A percentile compares a stretch with the other conserved stretches of the same genome.
These are phyloP conservation scores for Comarum palustre DNA, from an alignment of 306 rosid genomes.

Conservation along the genomic window DNA sequence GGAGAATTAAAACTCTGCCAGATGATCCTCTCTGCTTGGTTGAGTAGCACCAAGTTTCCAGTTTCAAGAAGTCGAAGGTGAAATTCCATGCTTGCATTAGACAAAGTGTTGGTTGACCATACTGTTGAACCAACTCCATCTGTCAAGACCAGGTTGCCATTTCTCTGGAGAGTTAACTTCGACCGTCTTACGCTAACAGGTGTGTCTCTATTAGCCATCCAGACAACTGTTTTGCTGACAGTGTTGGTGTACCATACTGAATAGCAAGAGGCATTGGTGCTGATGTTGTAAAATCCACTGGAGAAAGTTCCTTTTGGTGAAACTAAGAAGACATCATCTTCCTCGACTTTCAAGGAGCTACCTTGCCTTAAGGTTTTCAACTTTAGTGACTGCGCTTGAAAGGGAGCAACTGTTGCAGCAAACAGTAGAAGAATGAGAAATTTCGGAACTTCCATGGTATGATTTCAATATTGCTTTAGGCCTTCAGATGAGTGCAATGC, in stretches of 20 bases:
- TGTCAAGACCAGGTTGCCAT: conserved; percentile 24
- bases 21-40: not conserved
- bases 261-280: conserved; percentile 23
- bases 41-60: conserved; percentile 23
- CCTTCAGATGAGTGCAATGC: not conserved
- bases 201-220: conserved; percentile 23
- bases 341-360: conserved; percentile 19
- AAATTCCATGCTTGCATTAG: not conserved
- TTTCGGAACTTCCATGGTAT: not conserved
- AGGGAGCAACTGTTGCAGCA: not conserved
- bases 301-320: conserved; percentile 26
- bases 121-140: conserved; percentile 2
- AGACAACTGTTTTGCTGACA: conserved; percentile 14
- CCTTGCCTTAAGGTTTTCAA: conserved; percentile 21
- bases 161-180: conserved; percentile 12
- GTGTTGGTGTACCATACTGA: conserved; percentile 27
- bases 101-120: conserved; percentile 27
- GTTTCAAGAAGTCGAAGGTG: conserved; percentile 24
- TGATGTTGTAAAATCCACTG: conserved; percentile 16
- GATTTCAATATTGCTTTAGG: not conserved
- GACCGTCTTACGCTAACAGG: conserved; percentile 14
- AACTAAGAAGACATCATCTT: conserved; percentile 12
- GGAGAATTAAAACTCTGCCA: conserved; percentile 36
- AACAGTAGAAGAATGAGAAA: conserved; percentile 14
- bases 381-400: not conserved